Evolutionary conservation across 2,329 filamentous ascomycete species (phyloP).

Genomic region (Periconia macrospinosa): DNA sequence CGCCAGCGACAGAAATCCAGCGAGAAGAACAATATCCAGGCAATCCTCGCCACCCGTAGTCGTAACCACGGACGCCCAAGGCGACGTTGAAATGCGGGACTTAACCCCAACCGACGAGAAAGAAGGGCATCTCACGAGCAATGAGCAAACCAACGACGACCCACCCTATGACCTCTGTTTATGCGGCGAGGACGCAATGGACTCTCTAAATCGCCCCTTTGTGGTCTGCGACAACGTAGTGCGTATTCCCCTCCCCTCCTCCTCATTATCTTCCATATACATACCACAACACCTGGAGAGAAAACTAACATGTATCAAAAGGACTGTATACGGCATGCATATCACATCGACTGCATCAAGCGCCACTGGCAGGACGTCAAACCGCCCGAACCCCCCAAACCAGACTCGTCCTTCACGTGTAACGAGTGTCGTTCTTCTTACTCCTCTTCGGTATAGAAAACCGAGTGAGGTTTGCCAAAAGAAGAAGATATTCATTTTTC

Average conservation of each 20-base stretch:
- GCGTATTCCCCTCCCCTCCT: conserved; percentile 4
- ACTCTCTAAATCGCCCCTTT: conserved; percentile 1
- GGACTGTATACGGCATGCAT: conserved; percentile 23
- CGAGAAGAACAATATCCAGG: too few relatives aligned
- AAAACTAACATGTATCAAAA: conserved; percentile 1
- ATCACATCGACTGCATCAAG: conserved; percentile 22
- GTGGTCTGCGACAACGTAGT: conserved; percentile 21
- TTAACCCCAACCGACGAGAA: background rate
- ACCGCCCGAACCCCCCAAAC: background rate
- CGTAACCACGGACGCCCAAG: conserved; percentile 10
- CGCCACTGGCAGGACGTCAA: conserved; percentile 4
- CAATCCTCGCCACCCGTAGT: too few relatives aligned
- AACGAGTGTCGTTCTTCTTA: background rate
- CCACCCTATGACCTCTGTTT: conserved; percentile 19
- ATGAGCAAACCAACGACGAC: conserved; percentile 2
- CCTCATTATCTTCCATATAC: background rate
- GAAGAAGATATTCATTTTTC: too few relatives aligned
- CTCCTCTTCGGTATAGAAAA: too few relatives aligned
- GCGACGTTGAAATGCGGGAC: conserved; percentile 10
- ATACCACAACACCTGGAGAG: too few relatives aligned
- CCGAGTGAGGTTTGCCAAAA: too few relatives aligned
- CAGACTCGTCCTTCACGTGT: background rate
- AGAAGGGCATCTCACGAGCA: background rate
- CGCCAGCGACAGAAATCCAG: too few relatives aligned
- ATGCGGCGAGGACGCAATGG: conserved; percentile 21